These are phyloP conservation scores for Sindora glabra DNA, from an alignment of 306 rosid species.

Conservation along the genomic window DNA sequence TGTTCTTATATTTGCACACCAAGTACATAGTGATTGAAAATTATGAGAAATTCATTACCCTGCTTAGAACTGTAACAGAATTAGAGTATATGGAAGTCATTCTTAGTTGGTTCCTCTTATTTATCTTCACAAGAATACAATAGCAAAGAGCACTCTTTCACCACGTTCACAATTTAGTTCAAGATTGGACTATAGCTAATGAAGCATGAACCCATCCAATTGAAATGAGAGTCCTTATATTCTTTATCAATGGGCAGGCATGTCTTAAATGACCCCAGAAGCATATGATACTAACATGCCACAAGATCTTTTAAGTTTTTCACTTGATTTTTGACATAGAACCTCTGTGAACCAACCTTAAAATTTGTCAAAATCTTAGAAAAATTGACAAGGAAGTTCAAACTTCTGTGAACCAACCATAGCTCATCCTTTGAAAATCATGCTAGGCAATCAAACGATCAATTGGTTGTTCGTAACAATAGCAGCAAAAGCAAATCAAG, in stretches of 20 bases:
- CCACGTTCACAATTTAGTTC: neutral
- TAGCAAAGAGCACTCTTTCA: neutral
- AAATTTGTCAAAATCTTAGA: neutral
- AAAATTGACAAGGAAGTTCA: neutral
- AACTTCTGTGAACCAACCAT: too few relatives aligned
- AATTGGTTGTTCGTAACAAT: too few relatives aligned
- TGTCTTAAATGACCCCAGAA: neutral
- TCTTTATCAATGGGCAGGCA: neutral
- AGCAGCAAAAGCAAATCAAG: too few relatives aligned
- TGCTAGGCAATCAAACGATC: too few relatives aligned
- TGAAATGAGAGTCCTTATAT: conserved; percentile 8
- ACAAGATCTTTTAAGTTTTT: too few relatives aligned
- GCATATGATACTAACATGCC: too few relatives aligned
- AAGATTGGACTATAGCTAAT: neutral
- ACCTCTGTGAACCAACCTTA: neutral
- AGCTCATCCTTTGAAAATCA: too few relatives aligned
- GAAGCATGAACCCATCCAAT: neutral
- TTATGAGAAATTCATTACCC: neutral
- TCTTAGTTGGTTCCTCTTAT: neutral
- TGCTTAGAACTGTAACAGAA: neutral
- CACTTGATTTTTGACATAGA: too few relatives aligned
- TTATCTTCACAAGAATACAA: conserved; percentile 6
- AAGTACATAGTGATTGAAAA: neutral
- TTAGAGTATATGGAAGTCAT: neutral
- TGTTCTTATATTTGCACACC: too few relatives aligned